Evolutionary conservation across 2,329 filamentous ascomycete genomes (phyloP).

Genomic region (Rhytidhysteron rufulum): DNA sequence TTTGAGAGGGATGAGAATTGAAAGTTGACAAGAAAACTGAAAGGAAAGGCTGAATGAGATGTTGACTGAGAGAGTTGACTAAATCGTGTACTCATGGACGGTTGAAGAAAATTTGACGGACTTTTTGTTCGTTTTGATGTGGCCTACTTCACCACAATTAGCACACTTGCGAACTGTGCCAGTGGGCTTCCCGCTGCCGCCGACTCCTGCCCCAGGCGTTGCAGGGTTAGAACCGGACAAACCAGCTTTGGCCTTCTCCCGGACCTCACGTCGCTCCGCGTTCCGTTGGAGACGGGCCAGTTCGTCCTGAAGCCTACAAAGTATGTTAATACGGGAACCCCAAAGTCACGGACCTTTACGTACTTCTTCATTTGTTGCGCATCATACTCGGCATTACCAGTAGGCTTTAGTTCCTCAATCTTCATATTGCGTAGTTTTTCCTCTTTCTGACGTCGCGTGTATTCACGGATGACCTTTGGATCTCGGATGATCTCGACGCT

Average conservation of each 20-base stretch:
- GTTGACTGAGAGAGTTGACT: not conserved
- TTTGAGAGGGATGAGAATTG: no score
- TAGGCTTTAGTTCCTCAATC: conserved; percentile 62
- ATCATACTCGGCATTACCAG: conserved; percentile 65
- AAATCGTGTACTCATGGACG: not conserved
- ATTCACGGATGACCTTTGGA: conserved; percentile 82
- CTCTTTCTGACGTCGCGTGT: conserved; percentile 72
- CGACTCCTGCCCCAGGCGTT: conserved; percentile 44
- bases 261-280: conserved; percentile 81
- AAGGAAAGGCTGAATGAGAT: no score
- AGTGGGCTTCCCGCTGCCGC: conserved; percentile 46
- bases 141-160: conserved; percentile 92
- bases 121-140: conserved; percentile 99
- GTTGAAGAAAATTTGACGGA: conserved; percentile 30
- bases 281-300: conserved; percentile 84
- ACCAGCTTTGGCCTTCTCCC: conserved; percentile 80
- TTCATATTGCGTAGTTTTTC: conserved; percentile 69
- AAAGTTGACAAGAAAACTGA: no score
- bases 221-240: conserved; percentile 41
- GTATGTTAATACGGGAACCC: conserved; percentile 20
- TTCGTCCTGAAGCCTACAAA: conserved; percentile 63
- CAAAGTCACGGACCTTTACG: no score
- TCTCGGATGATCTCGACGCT: conserved; percentile 66
- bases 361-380: conserved; percentile 58
- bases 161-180: conserved; percentile 81